These are phyloP conservation scores for Tuber brumale DNA, from an alignment of 495 filamentous ascomycete genomes.

Conservation along the genomic window DNA sequence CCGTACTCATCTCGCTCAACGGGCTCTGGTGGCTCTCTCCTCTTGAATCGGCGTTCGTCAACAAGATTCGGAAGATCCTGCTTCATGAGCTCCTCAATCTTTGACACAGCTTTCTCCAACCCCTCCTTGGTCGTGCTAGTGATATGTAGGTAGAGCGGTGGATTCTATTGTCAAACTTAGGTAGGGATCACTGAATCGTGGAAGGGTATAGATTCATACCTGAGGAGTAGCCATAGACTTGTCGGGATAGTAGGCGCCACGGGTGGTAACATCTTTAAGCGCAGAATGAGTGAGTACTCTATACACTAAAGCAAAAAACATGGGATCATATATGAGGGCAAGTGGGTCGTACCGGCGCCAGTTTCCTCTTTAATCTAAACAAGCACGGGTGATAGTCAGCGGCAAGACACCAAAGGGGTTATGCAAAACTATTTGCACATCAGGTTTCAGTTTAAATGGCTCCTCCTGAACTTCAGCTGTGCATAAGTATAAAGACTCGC, in stretches of 20 bases:
- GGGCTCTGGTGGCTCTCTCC: constrained; percentile 68
- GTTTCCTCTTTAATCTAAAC: constrained; percentile 99
- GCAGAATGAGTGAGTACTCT: constrained; percentile 55
- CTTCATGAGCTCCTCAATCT: constrained; percentile 91
- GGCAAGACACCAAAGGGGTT: constrained; percentile 78
- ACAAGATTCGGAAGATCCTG: constrained; percentile 93
- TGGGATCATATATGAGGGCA: constrained; percentile 49
- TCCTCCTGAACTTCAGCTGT: constrained; percentile 47
- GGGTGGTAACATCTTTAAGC: constrained; percentile 98
- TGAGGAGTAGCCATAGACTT: constrained; percentile 92
- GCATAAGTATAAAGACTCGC: constrained; percentile 24
- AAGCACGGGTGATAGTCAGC: constrained; percentile 62
- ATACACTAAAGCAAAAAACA: constrained; percentile 45
- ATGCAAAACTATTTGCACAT: constrained; percentile 54
- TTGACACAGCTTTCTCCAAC: constrained; percentile 73
- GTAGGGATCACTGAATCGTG: background rate
- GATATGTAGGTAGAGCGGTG: constrained; percentile 88
- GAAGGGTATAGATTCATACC: constrained; percentile 52
- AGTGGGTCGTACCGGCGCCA: constrained; percentile 93
- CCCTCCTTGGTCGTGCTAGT: constrained; percentile 90
- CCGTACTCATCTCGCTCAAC: constrained; percentile 95
- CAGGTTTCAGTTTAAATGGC: constrained; percentile 76
- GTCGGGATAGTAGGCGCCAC: constrained; percentile 92
- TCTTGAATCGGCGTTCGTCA: constrained; percentile 87
- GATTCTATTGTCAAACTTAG: constrained; percentile 58